A percentile compares a stretch with the other conserved stretches of the same genome.
These are phyloP conservation scores for Tetracentron sinense DNA, from an alignment of 164 flowering plant genomes.

Conservation along the genomic window DNA sequence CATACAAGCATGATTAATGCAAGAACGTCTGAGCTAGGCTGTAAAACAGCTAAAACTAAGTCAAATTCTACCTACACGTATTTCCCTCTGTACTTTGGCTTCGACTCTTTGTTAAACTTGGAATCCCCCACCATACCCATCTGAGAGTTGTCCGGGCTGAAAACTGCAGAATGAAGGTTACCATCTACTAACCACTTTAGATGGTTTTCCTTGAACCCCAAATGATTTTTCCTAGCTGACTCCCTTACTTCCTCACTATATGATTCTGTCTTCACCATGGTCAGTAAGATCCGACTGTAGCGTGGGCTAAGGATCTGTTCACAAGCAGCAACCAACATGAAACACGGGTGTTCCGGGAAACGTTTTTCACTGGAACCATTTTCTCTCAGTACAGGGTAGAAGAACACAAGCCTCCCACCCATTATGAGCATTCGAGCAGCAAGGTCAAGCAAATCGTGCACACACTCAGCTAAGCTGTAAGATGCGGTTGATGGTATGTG, in stretches of 20 bases:
- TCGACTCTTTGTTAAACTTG: constrained; percentile 46
- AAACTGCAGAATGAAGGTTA: constrained; percentile 82
- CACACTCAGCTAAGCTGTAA: constrained; percentile 85
- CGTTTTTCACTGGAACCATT: constrained; percentile 36
- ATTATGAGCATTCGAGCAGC: constrained; percentile 82
- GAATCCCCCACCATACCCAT: constrained; percentile 27
- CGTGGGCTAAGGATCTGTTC: constrained; percentile 94
- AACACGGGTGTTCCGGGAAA: constrained; percentile 83
- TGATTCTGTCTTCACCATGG: constrained; percentile 73
- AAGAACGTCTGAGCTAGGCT: too few species aligned
- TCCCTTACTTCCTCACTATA: constrained; percentile 67
- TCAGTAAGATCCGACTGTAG: constrained; percentile 77
- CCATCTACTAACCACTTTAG: constrained; percentile 95
- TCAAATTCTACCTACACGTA: constrained; percentile 73
- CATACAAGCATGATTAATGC: too few species aligned
- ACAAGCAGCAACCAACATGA: constrained; percentile 53
- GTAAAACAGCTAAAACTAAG: too few species aligned
- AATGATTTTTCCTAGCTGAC: constrained; percentile 58
- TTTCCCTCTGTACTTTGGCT: constrained; percentile 90
- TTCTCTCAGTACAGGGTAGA: constrained; percentile 83
- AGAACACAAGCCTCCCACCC: constrained; percentile 92
- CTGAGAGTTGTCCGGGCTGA: constrained; percentile 43
- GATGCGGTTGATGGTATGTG: constrained; percentile 97
- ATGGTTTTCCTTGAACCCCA: constrained; percentile 85
- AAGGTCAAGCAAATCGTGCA: constrained; percentile 87